phyloP scores from a whole-genome alignment of 495 filamentous ascomycete genomes.

The Talaromyces wortmannii region DNA sequence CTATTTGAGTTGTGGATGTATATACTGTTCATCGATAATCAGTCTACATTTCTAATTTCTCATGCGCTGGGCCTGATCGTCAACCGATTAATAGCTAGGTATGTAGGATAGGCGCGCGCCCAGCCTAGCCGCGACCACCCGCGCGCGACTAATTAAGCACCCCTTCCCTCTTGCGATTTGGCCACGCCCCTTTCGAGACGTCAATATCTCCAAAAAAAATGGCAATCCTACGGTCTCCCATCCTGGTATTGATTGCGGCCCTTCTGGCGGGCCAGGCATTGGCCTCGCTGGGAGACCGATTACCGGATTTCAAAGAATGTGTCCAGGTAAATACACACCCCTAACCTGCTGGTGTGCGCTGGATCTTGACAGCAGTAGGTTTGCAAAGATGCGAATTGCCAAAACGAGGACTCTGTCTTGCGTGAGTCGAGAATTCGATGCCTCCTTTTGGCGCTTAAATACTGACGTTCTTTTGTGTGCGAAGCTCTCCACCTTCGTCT shows the following conservation, averaged over 20 bases:
- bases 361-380: constrained; percentile 43
- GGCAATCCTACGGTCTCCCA: background rate
- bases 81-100: background rate
- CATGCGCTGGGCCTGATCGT: background rate
- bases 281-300: constrained; percentile 77
- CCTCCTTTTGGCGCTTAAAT: background rate
- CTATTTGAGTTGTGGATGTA: too few species aligned
- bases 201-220: background rate
- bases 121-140: too few species aligned
- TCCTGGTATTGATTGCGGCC: constrained; percentile 28
- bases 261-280: constrained; percentile 40
- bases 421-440: constrained; percentile 25
- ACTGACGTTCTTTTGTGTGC: constrained; percentile 7
- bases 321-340: constrained; percentile 54
- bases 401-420: constrained; percentile 35
- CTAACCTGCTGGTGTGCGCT: background rate
- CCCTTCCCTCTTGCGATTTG: background rate
- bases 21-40: too few species aligned
- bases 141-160: too few species aligned
- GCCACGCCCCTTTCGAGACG: background rate
- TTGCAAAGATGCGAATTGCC: constrained; percentile 78
- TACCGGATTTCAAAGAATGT: constrained; percentile 87
- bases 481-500: constrained; percentile 43
- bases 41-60: background rate
- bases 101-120: background rate